Percentiles rank a stretch among this genome's conserved stretches.
Evolutionary conservation across 73 alveolate genomes (phyloP).

Genomic region (Breviolum minutum): DNA sequence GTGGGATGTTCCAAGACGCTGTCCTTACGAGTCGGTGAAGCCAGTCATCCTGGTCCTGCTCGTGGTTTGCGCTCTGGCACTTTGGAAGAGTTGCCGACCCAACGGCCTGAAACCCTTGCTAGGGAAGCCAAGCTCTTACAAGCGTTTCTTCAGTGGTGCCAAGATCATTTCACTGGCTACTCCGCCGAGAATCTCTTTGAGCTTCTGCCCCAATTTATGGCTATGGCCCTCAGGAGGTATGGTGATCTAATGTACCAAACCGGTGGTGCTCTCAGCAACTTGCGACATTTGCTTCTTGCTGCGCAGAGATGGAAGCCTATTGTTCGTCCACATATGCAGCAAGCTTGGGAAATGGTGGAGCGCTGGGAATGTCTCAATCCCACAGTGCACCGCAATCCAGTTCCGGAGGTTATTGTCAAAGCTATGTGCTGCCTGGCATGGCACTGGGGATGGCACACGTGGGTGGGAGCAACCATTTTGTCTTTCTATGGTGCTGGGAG

Average conservation of each 20-base stretch:
- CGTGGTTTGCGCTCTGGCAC: neutral
- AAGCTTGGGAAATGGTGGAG: slow-evolving; percentile 11
- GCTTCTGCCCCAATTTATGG: neutral
- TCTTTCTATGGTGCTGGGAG: neutral
- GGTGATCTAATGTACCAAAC: neutral
- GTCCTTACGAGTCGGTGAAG: neutral
- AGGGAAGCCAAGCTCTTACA: neutral
- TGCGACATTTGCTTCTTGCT: neutral
- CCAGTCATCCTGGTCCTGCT: neutral
- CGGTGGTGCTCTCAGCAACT: neutral
- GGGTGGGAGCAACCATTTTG: neutral
- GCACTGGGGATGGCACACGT: neutral
- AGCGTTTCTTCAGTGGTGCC: neutral
- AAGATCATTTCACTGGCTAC: neutral
- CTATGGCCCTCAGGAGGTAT: neutral
- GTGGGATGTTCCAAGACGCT: neutral
- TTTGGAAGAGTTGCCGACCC: neutral
- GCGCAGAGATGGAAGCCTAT: neutral
- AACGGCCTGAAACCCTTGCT: neutral
- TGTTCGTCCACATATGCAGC: neutral
- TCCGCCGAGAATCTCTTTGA: neutral
- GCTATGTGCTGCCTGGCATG: neutral
- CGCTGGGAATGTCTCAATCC: neutral
- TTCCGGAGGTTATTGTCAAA: neutral
- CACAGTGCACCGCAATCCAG: neutral